phyloP scores from a whole-genome alignment of 768 basidiomycete species.

The Xerocomellus dryophilus region DNA sequence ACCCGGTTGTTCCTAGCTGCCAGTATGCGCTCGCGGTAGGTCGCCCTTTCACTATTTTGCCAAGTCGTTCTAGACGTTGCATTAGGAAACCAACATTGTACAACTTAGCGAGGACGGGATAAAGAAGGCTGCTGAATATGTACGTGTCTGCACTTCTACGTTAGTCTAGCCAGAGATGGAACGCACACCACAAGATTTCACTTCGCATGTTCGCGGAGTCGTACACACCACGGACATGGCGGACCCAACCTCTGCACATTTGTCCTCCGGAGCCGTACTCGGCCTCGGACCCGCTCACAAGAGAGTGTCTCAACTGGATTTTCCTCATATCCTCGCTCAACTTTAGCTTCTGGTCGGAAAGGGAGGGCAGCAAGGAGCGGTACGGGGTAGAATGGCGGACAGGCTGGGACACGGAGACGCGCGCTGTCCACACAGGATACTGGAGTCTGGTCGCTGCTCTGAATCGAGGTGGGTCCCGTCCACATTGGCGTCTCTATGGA shows the following conservation, averaged over 20 bases:
- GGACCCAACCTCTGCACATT: constrained; percentile 63
- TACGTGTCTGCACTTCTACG: constrained; percentile 29
- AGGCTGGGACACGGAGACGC: constrained; percentile 57
- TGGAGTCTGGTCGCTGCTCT: constrained; percentile 84
- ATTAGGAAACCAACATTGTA: constrained; percentile 59
- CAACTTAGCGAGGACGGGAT: constrained; percentile 60
- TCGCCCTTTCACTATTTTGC: not conserved
- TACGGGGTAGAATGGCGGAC: constrained; percentile 79
- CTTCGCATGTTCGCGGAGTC: constrained; percentile 54
- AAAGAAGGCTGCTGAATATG: constrained; percentile 62
- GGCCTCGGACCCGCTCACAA: constrained; percentile 50
- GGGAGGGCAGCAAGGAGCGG: constrained; percentile 52
- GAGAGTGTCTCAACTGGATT: constrained; percentile 73
- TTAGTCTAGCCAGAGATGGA: constrained; percentile 1
- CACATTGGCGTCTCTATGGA: no score
- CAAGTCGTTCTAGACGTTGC: not conserved
- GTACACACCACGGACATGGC: constrained; percentile 81
- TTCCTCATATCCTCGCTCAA: constrained; percentile 85
- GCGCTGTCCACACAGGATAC: constrained; percentile 71
- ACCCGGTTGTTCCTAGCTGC: constrained; percentile 60
- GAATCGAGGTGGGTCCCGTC: constrained; percentile 58
- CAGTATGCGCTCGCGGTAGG: constrained; percentile 56
- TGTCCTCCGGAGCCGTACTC: constrained; percentile 65
- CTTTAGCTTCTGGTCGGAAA: constrained; percentile 87
- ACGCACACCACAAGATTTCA: constrained; percentile 49